Percentiles rank a stretch among this genome's conserved stretches.
These are phyloP conservation scores for Yarrowia sp. DNA, from an alignment of 805 yeast genomes.

Conservation along the genomic window DNA sequence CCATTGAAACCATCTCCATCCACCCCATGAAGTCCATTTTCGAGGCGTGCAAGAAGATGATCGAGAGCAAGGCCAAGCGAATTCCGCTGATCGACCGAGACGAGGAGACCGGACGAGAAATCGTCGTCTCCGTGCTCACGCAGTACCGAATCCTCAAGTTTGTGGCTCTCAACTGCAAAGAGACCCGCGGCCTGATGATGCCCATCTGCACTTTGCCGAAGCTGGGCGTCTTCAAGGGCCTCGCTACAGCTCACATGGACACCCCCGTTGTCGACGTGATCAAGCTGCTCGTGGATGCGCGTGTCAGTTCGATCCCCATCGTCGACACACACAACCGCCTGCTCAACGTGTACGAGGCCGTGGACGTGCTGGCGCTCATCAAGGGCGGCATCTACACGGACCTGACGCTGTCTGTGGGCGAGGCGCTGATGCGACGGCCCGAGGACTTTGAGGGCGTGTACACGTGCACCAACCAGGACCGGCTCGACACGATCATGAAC, in stretches of 20 bases:
- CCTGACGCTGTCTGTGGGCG: conserved; percentile 87
- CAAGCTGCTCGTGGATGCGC: conserved; percentile 67
- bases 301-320: conserved; percentile 92
- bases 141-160: conserved; percentile 95
- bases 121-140: conserved; percentile 91
- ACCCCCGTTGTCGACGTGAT: conserved; percentile 95
- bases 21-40: conserved; percentile 87
- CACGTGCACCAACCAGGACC: conserved; percentile 86
- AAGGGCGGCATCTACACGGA: conserved; percentile 94
- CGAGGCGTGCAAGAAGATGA: conserved; percentile 92
- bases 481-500: conserved; percentile 85
- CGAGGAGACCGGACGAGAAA: conserved; percentile 86
- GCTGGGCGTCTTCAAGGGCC: conserved; percentile 49
- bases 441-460: conserved; percentile 98
- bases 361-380: conserved; percentile 86
- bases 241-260: conserved; percentile 81
- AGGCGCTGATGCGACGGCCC: conserved; percentile 87
- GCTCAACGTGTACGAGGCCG: conserved; percentile 91
- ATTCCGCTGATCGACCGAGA: conserved; percentile 93
- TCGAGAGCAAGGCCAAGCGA: conserved; percentile 83
- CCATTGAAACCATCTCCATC: conserved; percentile 79
- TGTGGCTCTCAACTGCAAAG: conserved; percentile 93
- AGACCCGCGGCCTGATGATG: conserved; percentile 75
- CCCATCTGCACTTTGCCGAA: conserved; percentile 68
- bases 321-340: conserved; percentile 70